phyloP scores from a whole-genome alignment of 306 rosid genomes.

The Vigna mungo region DNA sequence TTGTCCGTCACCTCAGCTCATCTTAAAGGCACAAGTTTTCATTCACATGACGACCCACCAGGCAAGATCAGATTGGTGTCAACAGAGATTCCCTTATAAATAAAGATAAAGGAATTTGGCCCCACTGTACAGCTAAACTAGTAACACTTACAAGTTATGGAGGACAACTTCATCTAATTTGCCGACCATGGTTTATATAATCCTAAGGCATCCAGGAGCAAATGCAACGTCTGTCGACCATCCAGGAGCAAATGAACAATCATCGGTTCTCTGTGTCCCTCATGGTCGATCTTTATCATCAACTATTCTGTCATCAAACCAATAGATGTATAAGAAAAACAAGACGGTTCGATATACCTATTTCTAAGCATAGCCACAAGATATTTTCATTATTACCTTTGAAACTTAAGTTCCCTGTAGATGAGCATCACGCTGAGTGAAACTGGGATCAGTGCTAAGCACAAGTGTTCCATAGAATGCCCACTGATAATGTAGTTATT shows the following conservation, averaged over 20 bases:
- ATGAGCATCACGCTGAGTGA: slow-evolving; percentile 67
- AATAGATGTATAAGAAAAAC: slow-evolving; percentile 37
- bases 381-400: slow-evolving; percentile 52
- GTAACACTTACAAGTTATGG: slow-evolving; percentile 26
- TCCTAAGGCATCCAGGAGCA: not conserved
- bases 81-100: slow-evolving; percentile 40
- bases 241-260: not conserved
- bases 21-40: slow-evolving; percentile 26
- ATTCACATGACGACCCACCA: slow-evolving; percentile 19
- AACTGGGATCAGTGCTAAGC: slow-evolving; percentile 60
- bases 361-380: slow-evolving; percentile 7
- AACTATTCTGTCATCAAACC: slow-evolving; percentile 53
- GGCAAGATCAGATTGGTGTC: slow-evolving; percentile 31
- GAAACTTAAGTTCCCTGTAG: slow-evolving; percentile 52
- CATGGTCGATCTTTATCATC: slow-evolving; percentile 53
- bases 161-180: slow-evolving; percentile 8
- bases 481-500: slow-evolving; percentile 64
- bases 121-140: slow-evolving; percentile 23
- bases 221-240: slow-evolving; percentile 34
- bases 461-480: slow-evolving; percentile 70
- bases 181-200: not conserved
- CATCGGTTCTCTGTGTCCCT: slow-evolving; percentile 35
- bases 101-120: slow-evolving; percentile 34
- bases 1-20: slow-evolving; percentile 33
- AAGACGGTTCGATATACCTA: not conserved